A percentile compares a stretch with the other conserved stretches of the same genome.
phyloP scores from a whole-genome alignment of 768 basidiomycete species.

The Astraeus odoratus region DNA sequence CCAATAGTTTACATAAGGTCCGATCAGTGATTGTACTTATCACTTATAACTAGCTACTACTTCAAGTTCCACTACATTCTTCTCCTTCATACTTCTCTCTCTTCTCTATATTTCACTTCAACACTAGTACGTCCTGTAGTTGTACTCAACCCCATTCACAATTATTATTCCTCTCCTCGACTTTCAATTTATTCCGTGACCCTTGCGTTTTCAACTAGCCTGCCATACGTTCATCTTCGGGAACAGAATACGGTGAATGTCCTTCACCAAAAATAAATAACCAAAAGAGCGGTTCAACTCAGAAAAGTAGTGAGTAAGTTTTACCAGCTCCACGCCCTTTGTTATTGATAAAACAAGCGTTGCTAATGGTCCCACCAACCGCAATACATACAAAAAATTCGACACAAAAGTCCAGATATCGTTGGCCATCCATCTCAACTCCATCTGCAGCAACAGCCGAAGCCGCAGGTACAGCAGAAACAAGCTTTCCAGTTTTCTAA shows the following conservation, averaged over 20 bases:
- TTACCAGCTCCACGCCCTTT: conserved; percentile 1
- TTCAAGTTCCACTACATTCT: not conserved
- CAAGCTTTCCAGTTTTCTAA: conserved; percentile 16
- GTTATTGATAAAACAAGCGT: conserved; percentile 19
- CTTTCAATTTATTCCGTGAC: conserved; percentile 10
- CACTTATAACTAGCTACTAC: too few relatives aligned
- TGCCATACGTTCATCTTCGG: conserved; percentile 66
- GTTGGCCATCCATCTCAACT: conserved; percentile 24
- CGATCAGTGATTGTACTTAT: too few relatives aligned
- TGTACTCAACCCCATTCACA: conserved; percentile 4
- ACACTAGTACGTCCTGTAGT: conserved; percentile 16
- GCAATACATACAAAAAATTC: conserved; percentile 31
- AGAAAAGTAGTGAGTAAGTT: conserved; percentile 32
- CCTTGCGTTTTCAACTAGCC: conserved; percentile 21
- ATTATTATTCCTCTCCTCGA: not conserved
- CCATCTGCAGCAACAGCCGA: conserved; percentile 27
- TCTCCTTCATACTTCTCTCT: conserved; percentile 1
- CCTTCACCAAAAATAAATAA: conserved; percentile 91
- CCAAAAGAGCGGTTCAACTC: conserved; percentile 14
- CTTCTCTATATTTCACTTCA: conserved; percentile 5
- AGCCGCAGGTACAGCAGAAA: conserved; percentile 21
- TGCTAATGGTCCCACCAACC: conserved; percentile 25
- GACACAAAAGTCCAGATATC: conserved; percentile 26
- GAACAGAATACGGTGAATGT: conserved; percentile 69
- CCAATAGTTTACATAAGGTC: too few relatives aligned